Evolutionary conservation across 306 rosid species (phyloP).

Genomic region (cucumber (Cucumis sativus)): DNA sequence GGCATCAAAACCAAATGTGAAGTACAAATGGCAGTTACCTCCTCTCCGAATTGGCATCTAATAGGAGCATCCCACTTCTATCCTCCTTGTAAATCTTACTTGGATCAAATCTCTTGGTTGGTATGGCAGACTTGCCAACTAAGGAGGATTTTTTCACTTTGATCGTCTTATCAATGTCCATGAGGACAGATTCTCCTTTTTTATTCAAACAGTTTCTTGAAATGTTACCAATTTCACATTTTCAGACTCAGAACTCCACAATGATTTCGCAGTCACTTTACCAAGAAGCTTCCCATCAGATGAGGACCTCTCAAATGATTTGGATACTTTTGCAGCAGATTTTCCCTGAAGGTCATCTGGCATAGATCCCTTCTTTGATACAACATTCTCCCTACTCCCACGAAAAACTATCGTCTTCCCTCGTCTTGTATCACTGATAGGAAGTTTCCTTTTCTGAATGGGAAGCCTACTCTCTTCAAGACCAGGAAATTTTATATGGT

Average conservation of each 20-base stretch:
- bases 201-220: constrained; percentile 21
- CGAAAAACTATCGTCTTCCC: constrained; percentile 10
- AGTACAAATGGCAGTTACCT: constrained; percentile 33
- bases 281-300: constrained; percentile 17
- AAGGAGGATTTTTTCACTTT: constrained; percentile 26
- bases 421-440: constrained; percentile 15
- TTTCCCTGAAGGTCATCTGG: constrained; percentile 19
- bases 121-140: constrained; percentile 20
- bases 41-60: constrained; percentile 58
- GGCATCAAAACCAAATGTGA: background rate
- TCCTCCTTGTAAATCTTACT: constrained; percentile 26
- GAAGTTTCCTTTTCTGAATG: constrained; percentile 15
- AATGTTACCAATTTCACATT: constrained; percentile 23
- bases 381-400: constrained; percentile 26
- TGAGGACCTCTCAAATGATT: constrained; percentile 20
- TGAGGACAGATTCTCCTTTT: constrained; percentile 18
- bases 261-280: constrained; percentile 18
- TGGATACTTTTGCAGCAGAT: constrained; percentile 17
- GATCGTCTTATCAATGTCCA: constrained; percentile 23
- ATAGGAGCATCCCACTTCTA: constrained; percentile 15
- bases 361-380: constrained; percentile 18
- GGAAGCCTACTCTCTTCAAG: constrained; percentile 18
- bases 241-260: constrained; percentile 26
- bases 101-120: constrained; percentile 21
- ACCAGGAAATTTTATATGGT: constrained; percentile 61